Conservation (phyloP, 1,139 yeast genomes). For the Scheffersomyces insectosa region DNA sequence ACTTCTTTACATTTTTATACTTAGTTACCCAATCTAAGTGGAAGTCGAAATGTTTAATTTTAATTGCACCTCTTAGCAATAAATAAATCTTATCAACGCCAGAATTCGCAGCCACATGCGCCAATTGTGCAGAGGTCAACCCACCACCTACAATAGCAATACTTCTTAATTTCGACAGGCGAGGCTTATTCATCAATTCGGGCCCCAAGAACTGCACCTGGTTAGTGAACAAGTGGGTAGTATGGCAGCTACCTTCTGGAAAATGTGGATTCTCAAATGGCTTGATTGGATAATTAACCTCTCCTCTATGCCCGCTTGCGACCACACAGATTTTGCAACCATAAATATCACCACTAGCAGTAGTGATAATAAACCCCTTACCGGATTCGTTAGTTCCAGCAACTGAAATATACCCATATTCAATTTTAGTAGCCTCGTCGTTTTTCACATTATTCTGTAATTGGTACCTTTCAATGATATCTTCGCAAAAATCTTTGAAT, state of each 20-base stretch:
- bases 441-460: slow-evolving; percentile 31
- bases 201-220: slow-evolving; percentile 24
- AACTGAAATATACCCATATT: slow-evolving; percentile 28
- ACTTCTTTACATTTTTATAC: slow-evolving; percentile 42
- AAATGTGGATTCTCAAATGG: slow-evolving; percentile 24
- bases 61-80: slow-evolving; percentile 40
- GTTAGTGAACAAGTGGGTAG: slow-evolving; percentile 39
- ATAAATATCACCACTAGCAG: slow-evolving; percentile 26
- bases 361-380: slow-evolving; percentile 30
- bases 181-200: slow-evolving; percentile 17
- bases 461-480: slow-evolving; percentile 33
- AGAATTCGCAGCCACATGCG: slow-evolving; percentile 34
- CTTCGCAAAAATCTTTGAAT: slow-evolving; percentile 42
- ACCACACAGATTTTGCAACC: slow-evolving; percentile 40
- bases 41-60: slow-evolving; percentile 51
- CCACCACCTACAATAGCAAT: slow-evolving; percentile 51
- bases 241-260: slow-evolving; percentile 42
- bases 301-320: slow-evolving; percentile 46
- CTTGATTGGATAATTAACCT: slow-evolving; percentile 33
- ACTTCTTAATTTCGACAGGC: slow-evolving; percentile 14
- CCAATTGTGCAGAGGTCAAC: slow-evolving; percentile 50
- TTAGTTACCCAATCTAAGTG: slow-evolving; percentile 57
- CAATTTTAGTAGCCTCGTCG: slow-evolving; percentile 35
- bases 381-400: slow-evolving; percentile 25
- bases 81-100: slow-evolving; percentile 36